Evolutionary conservation across 1,139 yeast genomes (phyloP), one percentile per base, ranked within the genome.

Genomic region (Torulaspora globosa): DNA sequence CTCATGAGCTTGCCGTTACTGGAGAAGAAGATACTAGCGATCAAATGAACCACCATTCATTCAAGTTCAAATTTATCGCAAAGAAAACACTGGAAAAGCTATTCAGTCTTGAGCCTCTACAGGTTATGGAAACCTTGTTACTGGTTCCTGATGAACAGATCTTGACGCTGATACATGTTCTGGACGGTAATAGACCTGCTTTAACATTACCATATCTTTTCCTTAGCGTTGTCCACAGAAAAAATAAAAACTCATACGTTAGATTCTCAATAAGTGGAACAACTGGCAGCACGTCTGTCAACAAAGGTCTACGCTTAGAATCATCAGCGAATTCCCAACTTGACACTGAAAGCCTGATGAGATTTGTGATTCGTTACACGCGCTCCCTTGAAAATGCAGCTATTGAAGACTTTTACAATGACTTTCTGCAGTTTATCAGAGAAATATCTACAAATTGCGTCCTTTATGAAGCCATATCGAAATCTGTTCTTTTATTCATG

Each of bases 131-230:
- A 58, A 73, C 80, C 5, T 66, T 88, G 50, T 73, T 86, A 18
- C 69, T 67, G 30, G 59, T 55, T 11, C 60, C 47, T 11, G 51
- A 50, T 33, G 55, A 52, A 16, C 44, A 46, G 36, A 50, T 54
- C 5, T 38, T 61, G 18, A 54, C 59, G 2, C 41, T 65, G 7
- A 50, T 61, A 8, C 89, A 85, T 63, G 82, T 86, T 8, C 70
- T 92, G 40, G 97, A 90, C 66, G 94, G 95, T 0, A 85, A 96
- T 2, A 78, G 87, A 52, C 84, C 95, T 0, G 87, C 82, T 49
- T 59, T 79, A 3, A 85, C 95, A 0, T 70, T 89, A 16, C 94
- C 95, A 0, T 74, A 76, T 53, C 66, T 88, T 7, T 68, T 86
- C 51, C 73, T 76, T 49, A 74, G 87, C 0, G 70, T 86, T 19